Conservation (phyloP, 805 yeast species). For the Ogataea paraovalis region DNA sequence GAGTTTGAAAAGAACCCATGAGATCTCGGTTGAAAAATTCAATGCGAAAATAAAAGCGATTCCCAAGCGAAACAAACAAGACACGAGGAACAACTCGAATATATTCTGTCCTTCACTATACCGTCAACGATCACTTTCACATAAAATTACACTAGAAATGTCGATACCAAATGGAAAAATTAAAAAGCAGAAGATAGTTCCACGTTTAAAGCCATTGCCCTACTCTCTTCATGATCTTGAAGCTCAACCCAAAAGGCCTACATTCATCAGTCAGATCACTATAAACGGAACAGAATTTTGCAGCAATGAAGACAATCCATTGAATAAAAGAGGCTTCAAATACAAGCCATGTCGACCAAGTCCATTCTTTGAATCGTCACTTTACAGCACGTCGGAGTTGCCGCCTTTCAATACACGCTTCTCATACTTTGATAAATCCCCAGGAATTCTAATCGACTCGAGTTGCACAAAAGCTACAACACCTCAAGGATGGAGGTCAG, state of each 20-base stretch:
- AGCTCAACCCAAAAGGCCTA: slow-evolving; percentile 18
- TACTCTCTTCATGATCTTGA: slow-evolving; percentile 29
- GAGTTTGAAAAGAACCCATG: background rate
- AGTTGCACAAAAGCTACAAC: slow-evolving; percentile 47
- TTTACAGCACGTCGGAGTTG: slow-evolving; percentile 70
- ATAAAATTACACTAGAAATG: background rate
- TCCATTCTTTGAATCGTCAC: slow-evolving; percentile 49
- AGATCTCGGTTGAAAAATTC: background rate
- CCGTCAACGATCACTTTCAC: background rate
- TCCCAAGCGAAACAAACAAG: background rate
- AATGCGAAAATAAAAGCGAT: background rate
- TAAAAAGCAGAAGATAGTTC: slow-evolving; percentile 16
- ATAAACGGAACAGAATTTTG: slow-evolving; percentile 29
- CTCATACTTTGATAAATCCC: slow-evolving; percentile 66
- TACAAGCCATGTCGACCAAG: slow-evolving; percentile 77
- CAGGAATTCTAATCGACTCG: slow-evolving; percentile 45
- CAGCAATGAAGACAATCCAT: slow-evolving; percentile 72
- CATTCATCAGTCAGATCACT: slow-evolving; percentile 12
- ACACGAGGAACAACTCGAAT: background rate
- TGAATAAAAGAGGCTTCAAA: slow-evolving; percentile 74
- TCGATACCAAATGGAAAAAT: background rate
- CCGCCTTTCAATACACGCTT: slow-evolving; percentile 60
- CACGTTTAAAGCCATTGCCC: slow-evolving; percentile 34
- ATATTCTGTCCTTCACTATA: background rate
- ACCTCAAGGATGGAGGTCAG: slow-evolving; percentile 74